Conservation (phyloP, 2,329 filamentous ascomycete genomes). For the Trichoderma polysporum region DNA sequence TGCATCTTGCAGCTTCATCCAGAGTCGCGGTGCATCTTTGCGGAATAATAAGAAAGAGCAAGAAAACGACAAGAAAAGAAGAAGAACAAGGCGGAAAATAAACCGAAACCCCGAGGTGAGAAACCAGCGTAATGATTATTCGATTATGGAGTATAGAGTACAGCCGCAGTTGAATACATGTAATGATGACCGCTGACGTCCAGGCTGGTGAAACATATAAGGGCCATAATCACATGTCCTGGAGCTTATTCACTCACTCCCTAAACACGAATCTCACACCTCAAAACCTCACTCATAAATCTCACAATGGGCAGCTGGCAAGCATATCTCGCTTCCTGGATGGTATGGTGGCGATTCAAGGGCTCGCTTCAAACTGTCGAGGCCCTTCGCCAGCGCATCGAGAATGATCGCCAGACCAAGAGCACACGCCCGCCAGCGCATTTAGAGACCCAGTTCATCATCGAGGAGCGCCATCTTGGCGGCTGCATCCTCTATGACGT, state of each 20-base stretch:
- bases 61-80: neutral
- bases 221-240: neutral
- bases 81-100: neutral
- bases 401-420: constrained; percentile 26
- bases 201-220: neutral
- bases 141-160: no score
- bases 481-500: constrained; percentile 32
- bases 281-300: neutral
- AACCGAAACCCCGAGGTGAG: neutral
- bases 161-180: neutral
- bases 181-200: neutral
- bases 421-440: constrained; percentile 27
- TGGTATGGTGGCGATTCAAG: constrained; percentile 31
- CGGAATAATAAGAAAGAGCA: neutral
- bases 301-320: constrained; percentile 25
- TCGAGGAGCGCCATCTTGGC: constrained; percentile 27
- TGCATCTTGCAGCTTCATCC: constrained; percentile 6
- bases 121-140: neutral
- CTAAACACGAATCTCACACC: neutral
- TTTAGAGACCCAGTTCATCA: constrained; percentile 29
- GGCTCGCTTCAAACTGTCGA: constrained; percentile 29
- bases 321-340: constrained; percentile 31
- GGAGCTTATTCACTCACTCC: neutral
- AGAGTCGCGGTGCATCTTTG: neutral
- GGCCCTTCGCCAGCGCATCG: constrained; percentile 29